Percentiles rank a stretch among this genome's conserved stretches.
Conservation (phyloP, 176 grass and related monocot genomes). For the Oryza punctata region DNA sequence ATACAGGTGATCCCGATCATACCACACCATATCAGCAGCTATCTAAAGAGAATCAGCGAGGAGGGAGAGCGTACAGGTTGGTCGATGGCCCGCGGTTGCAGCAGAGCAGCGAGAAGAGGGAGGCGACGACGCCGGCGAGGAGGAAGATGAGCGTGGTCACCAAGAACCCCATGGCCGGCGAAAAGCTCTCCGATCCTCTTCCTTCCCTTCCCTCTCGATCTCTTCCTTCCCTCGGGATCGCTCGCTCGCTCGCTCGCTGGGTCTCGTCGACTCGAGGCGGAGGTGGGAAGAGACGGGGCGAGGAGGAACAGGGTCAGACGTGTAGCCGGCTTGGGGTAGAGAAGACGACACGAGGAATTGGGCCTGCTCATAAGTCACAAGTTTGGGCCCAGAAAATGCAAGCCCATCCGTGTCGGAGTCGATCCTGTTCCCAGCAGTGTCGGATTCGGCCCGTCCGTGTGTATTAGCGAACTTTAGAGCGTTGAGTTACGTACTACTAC, state of each 20-base stretch:
- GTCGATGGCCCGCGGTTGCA: conserved; percentile 68
- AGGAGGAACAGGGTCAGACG: neutral
- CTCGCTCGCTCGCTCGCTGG: conserved; percentile 24
- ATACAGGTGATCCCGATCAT: neutral
- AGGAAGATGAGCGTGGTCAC: conserved; percentile 63
- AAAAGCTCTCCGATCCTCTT: neutral
- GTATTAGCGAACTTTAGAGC: too few relatives aligned
- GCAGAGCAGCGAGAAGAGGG: conserved; percentile 55
- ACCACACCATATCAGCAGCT: neutral
- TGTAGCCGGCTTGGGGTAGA: neutral
- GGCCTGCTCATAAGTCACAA: too few relatives aligned
- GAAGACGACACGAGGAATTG: too few relatives aligned
- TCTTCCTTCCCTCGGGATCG: neutral
- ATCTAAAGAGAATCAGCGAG: neutral
- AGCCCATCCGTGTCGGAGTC: too few relatives aligned
- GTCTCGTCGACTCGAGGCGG: neutral
- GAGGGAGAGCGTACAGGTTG: conserved; percentile 48
- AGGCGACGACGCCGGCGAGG: conserved; percentile 51
- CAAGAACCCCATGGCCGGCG: conserved; percentile 55
- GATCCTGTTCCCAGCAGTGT: too few relatives aligned
- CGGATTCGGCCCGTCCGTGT: too few relatives aligned
- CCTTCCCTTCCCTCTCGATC: neutral
- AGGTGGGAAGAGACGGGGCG: neutral
- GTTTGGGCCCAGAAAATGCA: too few relatives aligned
- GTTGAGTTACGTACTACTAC: too few relatives aligned